These are phyloP conservation scores for Barbarea vulgaris DNA, from an alignment of 345 rosid genomes.

Conservation along the genomic window DNA sequence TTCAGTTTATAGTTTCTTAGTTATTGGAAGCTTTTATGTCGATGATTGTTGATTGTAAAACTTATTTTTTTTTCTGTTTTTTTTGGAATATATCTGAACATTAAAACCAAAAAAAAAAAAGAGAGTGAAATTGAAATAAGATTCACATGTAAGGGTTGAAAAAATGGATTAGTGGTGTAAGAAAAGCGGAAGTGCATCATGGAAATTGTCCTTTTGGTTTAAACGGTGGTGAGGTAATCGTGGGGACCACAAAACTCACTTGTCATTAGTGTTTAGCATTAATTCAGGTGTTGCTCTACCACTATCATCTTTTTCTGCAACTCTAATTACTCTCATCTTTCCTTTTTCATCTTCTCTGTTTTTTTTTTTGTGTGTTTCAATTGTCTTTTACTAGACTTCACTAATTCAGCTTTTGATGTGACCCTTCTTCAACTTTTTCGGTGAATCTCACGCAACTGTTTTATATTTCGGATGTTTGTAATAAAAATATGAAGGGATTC, in stretches of 20 bases:
- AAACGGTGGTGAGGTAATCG: neutral
- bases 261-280: conserved; percentile 35
- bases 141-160: neutral
- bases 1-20: too few species aligned
- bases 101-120: too few species aligned
- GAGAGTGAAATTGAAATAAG: too few species aligned
- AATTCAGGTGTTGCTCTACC: conserved; percentile 33
- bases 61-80: too few species aligned
- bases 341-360: conserved; percentile 18
- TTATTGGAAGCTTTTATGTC: too few species aligned
- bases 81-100: too few species aligned
- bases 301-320: conserved; percentile 20
- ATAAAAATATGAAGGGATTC: neutral
- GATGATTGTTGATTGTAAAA: too few species aligned
- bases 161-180: neutral
- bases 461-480: conserved; percentile 2
- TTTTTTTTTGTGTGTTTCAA: conserved; percentile 15
- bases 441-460: conserved; percentile 26
- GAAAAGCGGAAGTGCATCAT: too few species aligned
- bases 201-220: conserved; percentile 17
- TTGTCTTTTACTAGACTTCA: conserved; percentile 23
- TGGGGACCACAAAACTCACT: conserved; percentile 24
- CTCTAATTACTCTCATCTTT: conserved; percentile 31
- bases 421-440: conserved; percentile 2
- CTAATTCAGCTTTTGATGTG: conserved; percentile 24